phyloP scores from a whole-genome alignment of 1,139 yeast genomes.

The Yamadazyma friedrichii region DNA sequence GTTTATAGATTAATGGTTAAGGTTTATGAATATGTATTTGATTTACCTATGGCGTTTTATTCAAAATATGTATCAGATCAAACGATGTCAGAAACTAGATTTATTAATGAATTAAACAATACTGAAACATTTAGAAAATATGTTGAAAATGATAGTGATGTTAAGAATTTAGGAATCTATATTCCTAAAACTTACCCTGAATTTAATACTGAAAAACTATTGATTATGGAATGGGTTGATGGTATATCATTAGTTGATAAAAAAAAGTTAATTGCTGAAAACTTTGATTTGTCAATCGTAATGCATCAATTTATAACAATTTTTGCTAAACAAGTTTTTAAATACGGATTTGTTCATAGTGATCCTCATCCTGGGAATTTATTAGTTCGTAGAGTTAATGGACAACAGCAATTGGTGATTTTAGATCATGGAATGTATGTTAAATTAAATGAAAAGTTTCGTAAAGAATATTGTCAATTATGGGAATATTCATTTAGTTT shows the following conservation, averaged over 20 bases:
- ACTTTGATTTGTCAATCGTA: constrained; percentile 42
- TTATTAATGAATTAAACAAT: constrained; percentile 55
- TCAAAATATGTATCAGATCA: constrained; percentile 59
- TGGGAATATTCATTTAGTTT: constrained; percentile 65
- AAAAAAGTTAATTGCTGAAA: constrained; percentile 36
- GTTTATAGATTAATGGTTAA: constrained; percentile 55
- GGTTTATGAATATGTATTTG: constrained; percentile 58
- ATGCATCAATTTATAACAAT: constrained; percentile 54
- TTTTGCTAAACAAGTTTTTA: constrained; percentile 68
- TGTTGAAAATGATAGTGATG: constrained; percentile 24
- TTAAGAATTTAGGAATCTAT: constrained; percentile 23
- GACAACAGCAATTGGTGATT: constrained; percentile 60
- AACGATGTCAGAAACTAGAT: constrained; percentile 60
- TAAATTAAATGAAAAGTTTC: constrained; percentile 48
- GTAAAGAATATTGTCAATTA: constrained; percentile 54
- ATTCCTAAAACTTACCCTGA: constrained; percentile 55
- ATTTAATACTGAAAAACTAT: constrained; percentile 47
- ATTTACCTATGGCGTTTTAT: constrained; percentile 59
- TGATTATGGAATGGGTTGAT: constrained; percentile 76
- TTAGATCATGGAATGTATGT: constrained; percentile 77
- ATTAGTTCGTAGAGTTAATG: constrained; percentile 38
- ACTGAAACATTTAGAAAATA: constrained; percentile 29
- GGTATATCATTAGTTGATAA: constrained; percentile 57
- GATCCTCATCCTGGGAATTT: constrained; percentile 87
- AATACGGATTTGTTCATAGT: constrained; percentile 75